Evolutionary conservation across 108 stramenopile species (phyloP).

Genomic region (Thalassiosira profunda): DNA sequence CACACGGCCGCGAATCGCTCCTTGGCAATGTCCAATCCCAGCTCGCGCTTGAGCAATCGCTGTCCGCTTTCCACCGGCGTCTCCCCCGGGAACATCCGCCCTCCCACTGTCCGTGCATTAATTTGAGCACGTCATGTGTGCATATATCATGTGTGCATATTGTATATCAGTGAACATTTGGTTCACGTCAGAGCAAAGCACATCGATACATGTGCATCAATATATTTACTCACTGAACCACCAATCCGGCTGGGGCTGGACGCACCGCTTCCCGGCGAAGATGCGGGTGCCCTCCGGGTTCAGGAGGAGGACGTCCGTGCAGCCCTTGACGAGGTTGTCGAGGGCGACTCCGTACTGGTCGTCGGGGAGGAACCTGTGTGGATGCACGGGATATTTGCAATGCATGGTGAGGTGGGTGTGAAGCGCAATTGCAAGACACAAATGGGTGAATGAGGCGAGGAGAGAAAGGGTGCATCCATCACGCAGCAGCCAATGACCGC

Average conservation of each 20-base stretch:
- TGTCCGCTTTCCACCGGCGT: slow-evolving; percentile 41
- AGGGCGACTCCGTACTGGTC: slow-evolving; percentile 56
- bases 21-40: slow-evolving; percentile 23
- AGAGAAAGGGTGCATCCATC: not conserved
- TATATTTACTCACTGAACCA: no score
- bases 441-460: not conserved
- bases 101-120: no score
- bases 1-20: slow-evolving; percentile 34
- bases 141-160: no score
- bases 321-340: slow-evolving; percentile 61
- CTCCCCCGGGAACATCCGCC: slow-evolving; percentile 53
- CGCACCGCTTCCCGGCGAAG: slow-evolving; percentile 42
- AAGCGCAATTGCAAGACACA: not conserved
- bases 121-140: no score
- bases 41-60: slow-evolving; percentile 37
- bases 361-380: slow-evolving; percentile 49
- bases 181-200: no score
- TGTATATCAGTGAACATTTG: no score
- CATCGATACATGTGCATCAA: no score
- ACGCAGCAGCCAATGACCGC: not conserved
- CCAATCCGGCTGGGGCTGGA: slow-evolving; percentile 63
- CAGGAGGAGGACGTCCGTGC: slow-evolving; percentile 49
- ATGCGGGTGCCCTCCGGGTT: slow-evolving; percentile 23
- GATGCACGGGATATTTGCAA: not conserved
- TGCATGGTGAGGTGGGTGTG: not conserved